A percentile compares a stretch with the other conserved stretches of the same genome.
Conservation (phyloP, 192 early-diverging fungal genomes). For the Entophlyctis helioformis region DNA sequence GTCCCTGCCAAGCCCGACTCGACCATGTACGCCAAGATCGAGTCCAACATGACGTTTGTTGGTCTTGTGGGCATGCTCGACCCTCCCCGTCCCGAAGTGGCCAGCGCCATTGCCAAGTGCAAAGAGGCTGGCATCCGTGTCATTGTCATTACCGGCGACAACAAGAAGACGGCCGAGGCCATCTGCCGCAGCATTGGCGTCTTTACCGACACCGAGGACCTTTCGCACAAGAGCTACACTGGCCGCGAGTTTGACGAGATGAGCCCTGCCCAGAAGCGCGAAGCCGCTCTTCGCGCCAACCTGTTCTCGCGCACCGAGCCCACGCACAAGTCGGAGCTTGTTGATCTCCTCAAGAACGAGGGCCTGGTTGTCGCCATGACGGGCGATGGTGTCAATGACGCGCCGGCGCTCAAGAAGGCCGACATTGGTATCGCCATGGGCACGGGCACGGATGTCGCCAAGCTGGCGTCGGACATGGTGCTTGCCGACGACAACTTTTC, state of each 20-base stretch:
- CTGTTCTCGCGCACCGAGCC: slow-evolving; percentile 96
- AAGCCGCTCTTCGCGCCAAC: slow-evolving; percentile 59
- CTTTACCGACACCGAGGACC: slow-evolving; percentile 52
- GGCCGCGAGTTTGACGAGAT: slow-evolving; percentile 94
- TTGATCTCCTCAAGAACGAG: slow-evolving; percentile 73
- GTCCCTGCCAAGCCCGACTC: slow-evolving; percentile 42
- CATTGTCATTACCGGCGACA: slow-evolving; percentile 97
- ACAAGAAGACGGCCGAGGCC: slow-evolving; percentile 91
- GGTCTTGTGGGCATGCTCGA: slow-evolving; percentile 96
- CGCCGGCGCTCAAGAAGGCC: slow-evolving; percentile 92
- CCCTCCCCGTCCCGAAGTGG: slow-evolving; percentile 89
- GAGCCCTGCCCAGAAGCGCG: slow-evolving; percentile 51
- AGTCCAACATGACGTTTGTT: slow-evolving; percentile 83
- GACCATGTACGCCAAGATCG: slow-evolving; percentile 49
- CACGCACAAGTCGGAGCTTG: slow-evolving; percentile 86
- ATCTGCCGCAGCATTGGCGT: slow-evolving; percentile 95
- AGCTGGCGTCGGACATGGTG: slow-evolving; percentile 96
- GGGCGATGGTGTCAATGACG: slow-evolving; percentile 99
- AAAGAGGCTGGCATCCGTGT: slow-evolving; percentile 92
- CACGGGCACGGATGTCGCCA: slow-evolving; percentile 94
- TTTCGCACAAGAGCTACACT: slow-evolving; percentile 63
- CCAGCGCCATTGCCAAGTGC: slow-evolving; percentile 72
- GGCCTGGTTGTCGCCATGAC: slow-evolving; percentile 90
- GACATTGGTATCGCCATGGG: slow-evolving; percentile 99
- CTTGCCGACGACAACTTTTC: slow-evolving; percentile 98